Evolutionary conservation across 1,284 basidiomycete species (phyloP).

Genomic region (Microstroma glucosiphilum): DNA sequence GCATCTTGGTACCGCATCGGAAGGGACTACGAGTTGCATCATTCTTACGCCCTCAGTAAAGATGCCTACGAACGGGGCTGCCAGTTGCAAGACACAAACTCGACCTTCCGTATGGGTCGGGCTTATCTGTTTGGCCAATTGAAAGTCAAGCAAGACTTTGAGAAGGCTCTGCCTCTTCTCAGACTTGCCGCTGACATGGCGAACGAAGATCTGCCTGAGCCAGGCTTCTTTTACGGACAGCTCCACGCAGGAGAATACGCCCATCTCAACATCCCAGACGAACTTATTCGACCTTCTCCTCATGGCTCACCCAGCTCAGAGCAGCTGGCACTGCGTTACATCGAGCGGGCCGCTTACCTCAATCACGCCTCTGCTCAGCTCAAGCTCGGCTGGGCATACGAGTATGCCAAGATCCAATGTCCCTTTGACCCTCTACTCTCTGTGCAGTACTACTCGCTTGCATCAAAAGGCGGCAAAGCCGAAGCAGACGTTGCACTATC

Average conservation of each 20-base stretch:
- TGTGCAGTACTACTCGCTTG: constrained; percentile 82
- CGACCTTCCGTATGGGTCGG: constrained; percentile 70
- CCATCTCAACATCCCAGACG: constrained; percentile 30
- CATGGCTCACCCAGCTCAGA: constrained; percentile 36
- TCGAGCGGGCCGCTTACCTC: constrained; percentile 78
- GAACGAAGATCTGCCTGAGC: constrained; percentile 71
- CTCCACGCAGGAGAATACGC: constrained; percentile 63
- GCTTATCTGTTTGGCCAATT: constrained; percentile 82
- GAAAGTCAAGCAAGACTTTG: constrained; percentile 58
- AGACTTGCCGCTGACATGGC: constrained; percentile 69
- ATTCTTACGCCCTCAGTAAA: constrained; percentile 63
- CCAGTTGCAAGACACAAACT: constrained; percentile 65
- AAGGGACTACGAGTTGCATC: constrained; percentile 81
- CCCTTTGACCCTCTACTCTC: constrained; percentile 80
- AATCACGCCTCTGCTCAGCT: constrained; percentile 83
- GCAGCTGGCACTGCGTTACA: constrained; percentile 39
- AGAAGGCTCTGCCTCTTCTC: constrained; percentile 66
- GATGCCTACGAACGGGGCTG: constrained; percentile 78
- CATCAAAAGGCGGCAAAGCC: constrained; percentile 61
- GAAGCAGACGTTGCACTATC: constrained; percentile 92
- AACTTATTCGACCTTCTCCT: constrained; percentile 21
- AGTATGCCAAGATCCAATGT: constrained; percentile 79
- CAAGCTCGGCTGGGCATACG: constrained; percentile 79
- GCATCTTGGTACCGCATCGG: constrained; percentile 76
- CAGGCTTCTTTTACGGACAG: constrained; percentile 72